These are phyloP conservation scores for Forsythia viridissima DNA, from an alignment of 257 asterid genomes.

Conservation along the genomic window DNA sequence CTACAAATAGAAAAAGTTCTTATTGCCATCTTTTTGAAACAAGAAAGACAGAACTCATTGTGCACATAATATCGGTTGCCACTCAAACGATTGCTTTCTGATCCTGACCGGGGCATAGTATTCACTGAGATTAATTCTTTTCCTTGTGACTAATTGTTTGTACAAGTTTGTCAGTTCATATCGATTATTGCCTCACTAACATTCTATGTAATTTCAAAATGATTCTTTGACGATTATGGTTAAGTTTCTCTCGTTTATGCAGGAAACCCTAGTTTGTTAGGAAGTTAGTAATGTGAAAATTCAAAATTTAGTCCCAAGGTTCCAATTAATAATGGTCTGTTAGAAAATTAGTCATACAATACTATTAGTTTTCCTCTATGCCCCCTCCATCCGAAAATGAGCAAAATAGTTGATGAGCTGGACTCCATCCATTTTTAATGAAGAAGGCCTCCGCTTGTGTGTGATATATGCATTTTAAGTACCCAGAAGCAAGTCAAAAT, in stretches of 20 bases:
- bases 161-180: neutral
- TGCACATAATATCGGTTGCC: neutral
- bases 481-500: neutral
- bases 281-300: neutral
- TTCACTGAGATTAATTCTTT: neutral
- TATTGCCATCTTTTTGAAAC: neutral
- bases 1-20: neutral
- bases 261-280: neutral
- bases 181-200: neutral
- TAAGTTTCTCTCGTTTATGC: neutral
- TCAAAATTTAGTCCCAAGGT: neutral
- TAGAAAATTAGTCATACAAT: neutral
- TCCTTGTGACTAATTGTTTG: neutral
- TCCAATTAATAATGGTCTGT: neutral
- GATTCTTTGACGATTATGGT: neutral
- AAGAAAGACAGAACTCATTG: neutral
- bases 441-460: slow-evolving; percentile 61
- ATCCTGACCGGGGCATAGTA: neutral
- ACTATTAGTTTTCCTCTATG: neutral
- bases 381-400: slow-evolving; percentile 44
- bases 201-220: neutral
- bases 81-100: neutral
- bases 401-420: slow-evolving; percentile 84
- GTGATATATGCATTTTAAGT: neutral
- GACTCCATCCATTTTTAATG: slow-evolving; percentile 85